Conservation (phyloP, 2,329 filamentous ascomycete species). For the Arthrocladium fulminans region DNA sequence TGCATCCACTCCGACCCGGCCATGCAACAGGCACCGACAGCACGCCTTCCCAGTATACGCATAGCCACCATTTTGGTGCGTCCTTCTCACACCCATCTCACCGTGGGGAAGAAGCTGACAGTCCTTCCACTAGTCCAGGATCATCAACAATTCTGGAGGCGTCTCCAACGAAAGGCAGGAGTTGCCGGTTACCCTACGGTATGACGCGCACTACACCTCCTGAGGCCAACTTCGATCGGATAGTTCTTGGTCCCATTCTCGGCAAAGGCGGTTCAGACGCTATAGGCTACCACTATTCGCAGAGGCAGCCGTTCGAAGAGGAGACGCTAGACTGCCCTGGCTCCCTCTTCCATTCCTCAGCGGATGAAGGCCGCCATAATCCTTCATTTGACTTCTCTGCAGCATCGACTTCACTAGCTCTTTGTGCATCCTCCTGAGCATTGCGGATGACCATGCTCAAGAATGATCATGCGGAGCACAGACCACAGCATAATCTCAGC, state of each 20-base stretch:
- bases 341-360: conserved; percentile 11
- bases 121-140: conserved; percentile 14
- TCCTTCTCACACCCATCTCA: conserved; percentile 14
- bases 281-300: conserved; percentile 11
- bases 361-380: conserved; percentile 11
- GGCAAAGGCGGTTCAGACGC: conserved; percentile 17
- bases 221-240: conserved; percentile 15
- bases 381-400: conserved; percentile 15
- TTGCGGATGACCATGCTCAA: background rate
- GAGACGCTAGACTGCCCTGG: conserved; percentile 13
- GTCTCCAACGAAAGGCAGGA: conserved; percentile 13
- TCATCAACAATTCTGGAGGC: conserved; percentile 13
- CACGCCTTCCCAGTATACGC: conserved; percentile 9
- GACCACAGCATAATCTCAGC: too few species aligned
- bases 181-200: conserved; percentile 10
- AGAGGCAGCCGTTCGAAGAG: conserved; percentile 18
- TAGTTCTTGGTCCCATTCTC: conserved; percentile 15
- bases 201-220: conserved; percentile 15
- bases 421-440: conserved; percentile 20
- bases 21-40: conserved; percentile 2
- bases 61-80: conserved; percentile 14
- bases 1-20: background rate
- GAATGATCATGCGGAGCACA: background rate
- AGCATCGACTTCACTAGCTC: conserved; percentile 15
- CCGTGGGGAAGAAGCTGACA: conserved; percentile 11